Evolutionary conservation across 768 basidiomycete genomes (phyloP).

Genomic region (Coprinopsis strossmayeri): DNA sequence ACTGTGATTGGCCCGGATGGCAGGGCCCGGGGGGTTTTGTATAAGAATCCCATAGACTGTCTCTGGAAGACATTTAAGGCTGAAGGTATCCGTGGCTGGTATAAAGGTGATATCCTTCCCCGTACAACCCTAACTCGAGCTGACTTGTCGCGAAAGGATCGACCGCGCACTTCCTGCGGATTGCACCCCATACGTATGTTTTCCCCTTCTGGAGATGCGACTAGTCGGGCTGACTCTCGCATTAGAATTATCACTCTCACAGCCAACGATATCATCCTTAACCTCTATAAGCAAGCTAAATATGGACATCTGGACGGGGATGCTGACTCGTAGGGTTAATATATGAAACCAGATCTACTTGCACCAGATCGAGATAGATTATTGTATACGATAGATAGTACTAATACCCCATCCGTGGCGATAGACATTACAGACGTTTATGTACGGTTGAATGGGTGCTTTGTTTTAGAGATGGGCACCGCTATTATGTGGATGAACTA

Average conservation of each 20-base stretch:
- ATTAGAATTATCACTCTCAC: slow-evolving; percentile 84
- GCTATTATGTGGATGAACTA: slow-evolving; percentile 41
- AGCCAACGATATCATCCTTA: slow-evolving; percentile 72
- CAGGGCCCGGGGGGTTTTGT: slow-evolving; percentile 64
- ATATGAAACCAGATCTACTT: background rate
- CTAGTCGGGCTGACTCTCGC: too few species aligned
- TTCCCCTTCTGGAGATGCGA: too few species aligned
- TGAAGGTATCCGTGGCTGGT: slow-evolving; percentile 92
- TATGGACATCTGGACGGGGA: slow-evolving; percentile 13
- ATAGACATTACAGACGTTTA: background rate
- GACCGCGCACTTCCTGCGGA: slow-evolving; percentile 88
- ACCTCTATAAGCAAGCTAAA: slow-evolving; percentile 49
- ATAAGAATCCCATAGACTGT: slow-evolving; percentile 92
- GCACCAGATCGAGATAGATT: background rate
- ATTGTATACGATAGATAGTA: background rate
- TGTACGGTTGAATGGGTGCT: too few species aligned
- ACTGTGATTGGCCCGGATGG: slow-evolving; percentile 68
- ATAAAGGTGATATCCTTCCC: slow-evolving; percentile 60
- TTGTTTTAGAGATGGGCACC: too few species aligned
- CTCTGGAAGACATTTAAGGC: slow-evolving; percentile 91
- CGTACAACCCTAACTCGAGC: background rate
- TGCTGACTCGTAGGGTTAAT: background rate
- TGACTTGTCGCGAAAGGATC: slow-evolving; percentile 47
- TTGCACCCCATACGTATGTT: slow-evolving; percentile 87
- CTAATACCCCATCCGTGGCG: background rate